Evolutionary conservation across 2,329 filamentous ascomycete genomes (phyloP).

Genomic region (Tolypocladium nubicola): DNA sequence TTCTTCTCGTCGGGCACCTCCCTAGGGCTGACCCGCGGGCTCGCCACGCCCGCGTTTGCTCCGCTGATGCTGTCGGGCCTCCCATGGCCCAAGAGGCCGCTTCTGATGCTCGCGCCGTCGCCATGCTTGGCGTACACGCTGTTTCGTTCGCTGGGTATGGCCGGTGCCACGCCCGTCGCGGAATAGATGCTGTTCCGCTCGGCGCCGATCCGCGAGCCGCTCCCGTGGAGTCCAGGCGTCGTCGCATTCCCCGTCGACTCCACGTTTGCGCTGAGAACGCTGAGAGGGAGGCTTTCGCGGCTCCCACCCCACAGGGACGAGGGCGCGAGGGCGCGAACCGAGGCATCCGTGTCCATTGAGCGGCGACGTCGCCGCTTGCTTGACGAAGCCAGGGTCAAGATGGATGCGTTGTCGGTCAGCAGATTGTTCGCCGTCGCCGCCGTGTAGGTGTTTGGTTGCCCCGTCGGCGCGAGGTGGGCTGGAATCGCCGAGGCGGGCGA

Average conservation of each 20-base stretch:
- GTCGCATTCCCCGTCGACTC: slow-evolving; percentile 35
- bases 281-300: slow-evolving; percentile 68
- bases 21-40: slow-evolving; percentile 50
- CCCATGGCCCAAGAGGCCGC: slow-evolving; percentile 65
- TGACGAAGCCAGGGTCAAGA: slow-evolving; percentile 73
- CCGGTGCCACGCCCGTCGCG: slow-evolving; percentile 55
- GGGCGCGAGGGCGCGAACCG: slow-evolving; percentile 72
- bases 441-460: slow-evolving; percentile 60
- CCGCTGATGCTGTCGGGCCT: slow-evolving; percentile 74
- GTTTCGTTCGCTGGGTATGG: slow-evolving; percentile 64
- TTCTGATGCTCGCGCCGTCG: slow-evolving; percentile 70
- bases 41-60: slow-evolving; percentile 54
- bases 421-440: slow-evolving; percentile 75
- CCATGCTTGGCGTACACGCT: slow-evolving; percentile 64
- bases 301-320: slow-evolving; percentile 75
- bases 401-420: slow-evolving; percentile 75
- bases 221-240: slow-evolving; percentile 44
- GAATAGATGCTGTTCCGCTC: slow-evolving; percentile 80
- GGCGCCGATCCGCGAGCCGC: slow-evolving; percentile 29
- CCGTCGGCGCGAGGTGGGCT: slow-evolving; percentile 49
- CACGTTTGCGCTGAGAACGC: slow-evolving; percentile 63
- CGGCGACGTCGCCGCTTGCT: slow-evolving; percentile 67
- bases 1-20: slow-evolving; percentile 28
- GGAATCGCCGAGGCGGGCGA: slow-evolving; percentile 65
- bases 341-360: slow-evolving; percentile 78